These are phyloP conservation scores for Vitis amurensis DNA, from an alignment of 164 flowering plant genomes.

Conservation along the genomic window DNA sequence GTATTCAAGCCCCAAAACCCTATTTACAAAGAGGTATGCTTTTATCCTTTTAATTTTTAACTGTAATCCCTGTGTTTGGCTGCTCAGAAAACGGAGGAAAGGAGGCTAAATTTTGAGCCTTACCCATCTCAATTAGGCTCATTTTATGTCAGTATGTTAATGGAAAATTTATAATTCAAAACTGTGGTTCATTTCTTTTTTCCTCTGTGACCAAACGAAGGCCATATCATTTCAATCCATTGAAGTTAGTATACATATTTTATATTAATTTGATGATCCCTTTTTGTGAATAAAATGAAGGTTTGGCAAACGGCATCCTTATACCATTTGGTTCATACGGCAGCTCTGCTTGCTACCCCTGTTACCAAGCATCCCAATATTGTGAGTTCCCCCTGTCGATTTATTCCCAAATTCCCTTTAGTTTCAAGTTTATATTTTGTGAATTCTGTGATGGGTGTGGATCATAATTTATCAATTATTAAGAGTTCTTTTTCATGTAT, in stretches of 20 bases:
- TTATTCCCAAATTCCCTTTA: not conserved
- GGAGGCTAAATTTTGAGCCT: not conserved
- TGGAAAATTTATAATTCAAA: too few species aligned
- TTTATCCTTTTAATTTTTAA: not conserved
- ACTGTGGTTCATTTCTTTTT: not conserved
- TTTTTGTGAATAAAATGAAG: constrained; percentile 27
- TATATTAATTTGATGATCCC: too few species aligned
- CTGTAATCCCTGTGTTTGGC: too few species aligned
- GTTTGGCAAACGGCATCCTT: constrained; percentile 95
- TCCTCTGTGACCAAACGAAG: not conserved
- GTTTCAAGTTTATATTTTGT: not conserved
- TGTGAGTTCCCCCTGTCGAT: constrained; percentile 34
- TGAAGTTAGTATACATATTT: too few species aligned
- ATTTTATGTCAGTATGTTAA: too few species aligned
- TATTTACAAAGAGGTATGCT: constrained; percentile 69
- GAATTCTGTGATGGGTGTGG: constrained; percentile 1
- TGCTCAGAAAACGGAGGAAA: too few species aligned
- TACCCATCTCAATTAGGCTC: not conserved
- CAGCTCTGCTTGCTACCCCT: constrained; percentile 86
- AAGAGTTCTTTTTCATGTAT: constrained; percentile 7
- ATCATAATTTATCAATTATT: not conserved
- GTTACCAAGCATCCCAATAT: constrained; percentile 63
- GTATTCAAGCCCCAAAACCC: constrained; percentile 83
- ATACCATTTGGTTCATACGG: constrained; percentile 93
- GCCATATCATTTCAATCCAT: too few species aligned